Evolutionary conservation across 129 eudicot genomes (phyloP).

Genomic region (sunflower (Helianthus annuus)): HanXRQr2.0-SUNRISE NC_035446.2:130267531-130268030

Average conservation of each 20-base stretch:
- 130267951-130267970: conserved; percentile 16
- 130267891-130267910: neutral
- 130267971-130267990: conserved; percentile 11
- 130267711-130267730: too few species aligned
- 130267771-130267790: neutral
- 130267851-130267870: conserved; percentile 1
- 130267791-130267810: neutral
- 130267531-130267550: too few species aligned
- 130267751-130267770: too few species aligned
- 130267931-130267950: neutral
- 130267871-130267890: neutral
- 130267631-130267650: too few species aligned
- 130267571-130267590: too few species aligned
- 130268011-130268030: neutral
- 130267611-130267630: too few species aligned
- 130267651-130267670: too few species aligned
- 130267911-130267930: neutral
- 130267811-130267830: conserved; percentile 1
- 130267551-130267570: too few species aligned
- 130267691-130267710: too few species aligned
- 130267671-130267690: too few species aligned
- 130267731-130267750: too few species aligned
- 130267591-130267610: too few species aligned
- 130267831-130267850: neutral
- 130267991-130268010: rapidly evolving